These are phyloP conservation scores for Coniochaeta ligniaria DNA, from an alignment of 2,329 filamentous ascomycete genomes.

Conservation along the genomic window DNA sequence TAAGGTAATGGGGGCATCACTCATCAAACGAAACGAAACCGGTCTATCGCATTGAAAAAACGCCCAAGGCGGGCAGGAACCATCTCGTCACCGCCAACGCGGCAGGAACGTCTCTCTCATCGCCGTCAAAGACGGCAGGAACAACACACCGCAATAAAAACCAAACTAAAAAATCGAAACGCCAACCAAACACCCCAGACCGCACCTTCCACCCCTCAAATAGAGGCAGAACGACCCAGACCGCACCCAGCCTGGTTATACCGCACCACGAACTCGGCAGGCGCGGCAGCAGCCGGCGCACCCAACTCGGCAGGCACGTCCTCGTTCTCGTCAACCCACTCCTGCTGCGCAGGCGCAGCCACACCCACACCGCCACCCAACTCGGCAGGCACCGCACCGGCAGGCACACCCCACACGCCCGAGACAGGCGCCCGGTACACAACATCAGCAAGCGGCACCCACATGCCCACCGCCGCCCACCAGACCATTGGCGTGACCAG, in stretches of 20 bases:
- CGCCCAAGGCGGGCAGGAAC: too few relatives aligned
- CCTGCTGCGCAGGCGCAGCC: neutral
- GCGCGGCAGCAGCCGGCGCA: too few relatives aligned
- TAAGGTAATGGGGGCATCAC: too few relatives aligned
- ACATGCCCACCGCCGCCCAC: neutral
- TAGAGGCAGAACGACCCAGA: neutral
- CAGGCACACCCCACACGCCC: neutral
- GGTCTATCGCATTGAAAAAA: too few relatives aligned
- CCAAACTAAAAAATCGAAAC: neutral
- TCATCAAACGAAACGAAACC: too few relatives aligned
- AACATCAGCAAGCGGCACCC: neutral
- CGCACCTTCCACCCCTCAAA: too few relatives aligned
- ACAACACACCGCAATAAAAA: too few relatives aligned
- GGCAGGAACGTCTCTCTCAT: too few relatives aligned
- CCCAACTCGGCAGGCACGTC: too few relatives aligned
- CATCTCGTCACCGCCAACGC: too few relatives aligned
- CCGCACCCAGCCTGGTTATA: neutral
- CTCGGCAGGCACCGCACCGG: neutral
- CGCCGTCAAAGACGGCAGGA: too few relatives aligned
- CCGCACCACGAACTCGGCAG: neutral
- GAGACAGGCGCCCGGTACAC: neutral
- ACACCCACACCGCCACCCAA: neutral
- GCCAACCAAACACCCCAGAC: neutral
- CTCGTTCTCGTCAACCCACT: too few relatives aligned
- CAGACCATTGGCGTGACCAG: neutral